A percentile compares a stretch with the other conserved stretches of the same genome.
These are phyloP conservation scores for Brassica juncea DNA, from an alignment of 345 rosid species.

Conservation along the genomic window DNA sequence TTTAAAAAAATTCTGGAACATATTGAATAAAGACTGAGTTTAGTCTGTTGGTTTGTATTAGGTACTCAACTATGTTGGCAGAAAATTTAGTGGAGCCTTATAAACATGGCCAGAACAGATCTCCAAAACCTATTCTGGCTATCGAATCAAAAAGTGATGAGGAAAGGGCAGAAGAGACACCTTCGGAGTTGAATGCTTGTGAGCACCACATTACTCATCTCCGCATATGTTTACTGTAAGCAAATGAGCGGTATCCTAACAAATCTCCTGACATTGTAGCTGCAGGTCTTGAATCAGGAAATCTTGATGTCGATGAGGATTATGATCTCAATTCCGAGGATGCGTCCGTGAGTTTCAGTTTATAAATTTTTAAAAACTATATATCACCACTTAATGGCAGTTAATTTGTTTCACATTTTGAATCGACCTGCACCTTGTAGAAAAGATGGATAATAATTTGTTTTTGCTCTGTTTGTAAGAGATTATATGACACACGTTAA, in stretches of 20 bases:
- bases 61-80: slow-evolving; percentile 99
- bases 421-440: slow-evolving; percentile 4
- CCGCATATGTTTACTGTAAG: slow-evolving; percentile 18
- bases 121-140: slow-evolving; percentile 37
- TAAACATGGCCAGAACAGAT: slow-evolving; percentile 45
- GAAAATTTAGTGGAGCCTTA: slow-evolving; percentile 80
- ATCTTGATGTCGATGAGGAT: slow-evolving; percentile 68
- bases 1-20: not conserved
- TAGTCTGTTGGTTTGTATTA: slow-evolving; percentile 35
- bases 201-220: slow-evolving; percentile 37
- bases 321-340: slow-evolving; percentile 63
- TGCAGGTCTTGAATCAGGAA: slow-evolving; percentile 50
- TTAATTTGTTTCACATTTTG: slow-evolving; percentile 19
- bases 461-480: slow-evolving; percentile 7
- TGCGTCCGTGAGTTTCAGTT: slow-evolving; percentile 62
- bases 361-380: not conserved
- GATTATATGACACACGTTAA: not conserved
- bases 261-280: slow-evolving; percentile 19
- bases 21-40: slow-evolving; percentile 1
- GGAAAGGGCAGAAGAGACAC: slow-evolving; percentile 36
- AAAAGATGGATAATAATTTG: not conserved
- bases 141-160: slow-evolving; percentile 43
- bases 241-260: slow-evolving; percentile 24
- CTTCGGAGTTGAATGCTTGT: slow-evolving; percentile 51
- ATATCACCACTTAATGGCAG: slow-evolving; percentile 1